A percentile compares a stretch with the other conserved stretches of the same genome.
These are phyloP conservation scores for Kewa caespitosa DNA, from an alignment of 179 eudicot genomes.

Conservation along the genomic window DNA sequence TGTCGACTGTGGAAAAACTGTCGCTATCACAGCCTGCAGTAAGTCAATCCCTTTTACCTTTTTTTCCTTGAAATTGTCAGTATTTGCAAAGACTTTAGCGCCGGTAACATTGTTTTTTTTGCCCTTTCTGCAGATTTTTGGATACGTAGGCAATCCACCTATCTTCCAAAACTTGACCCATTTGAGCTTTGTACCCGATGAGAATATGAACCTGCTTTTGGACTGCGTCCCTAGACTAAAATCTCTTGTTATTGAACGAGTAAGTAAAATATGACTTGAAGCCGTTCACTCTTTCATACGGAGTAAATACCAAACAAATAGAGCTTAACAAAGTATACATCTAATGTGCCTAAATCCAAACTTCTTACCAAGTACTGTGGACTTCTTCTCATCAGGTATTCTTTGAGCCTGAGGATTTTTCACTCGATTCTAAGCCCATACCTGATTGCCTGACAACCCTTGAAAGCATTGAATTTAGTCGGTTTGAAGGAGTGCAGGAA, in stretches of 20 bases:
- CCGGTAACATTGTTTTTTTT: no score
- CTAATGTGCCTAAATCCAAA: background rate
- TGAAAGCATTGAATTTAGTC: background rate
- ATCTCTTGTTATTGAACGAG: background rate
- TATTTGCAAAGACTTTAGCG: no score
- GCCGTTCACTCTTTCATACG: no score
- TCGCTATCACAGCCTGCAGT: background rate
- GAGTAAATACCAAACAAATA: no score
- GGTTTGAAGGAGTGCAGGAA: background rate
- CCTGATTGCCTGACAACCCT: background rate
- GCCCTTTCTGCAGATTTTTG: background rate
- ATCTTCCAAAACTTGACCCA: slow-evolving; percentile 9
- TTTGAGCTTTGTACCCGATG: background rate
- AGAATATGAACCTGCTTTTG: background rate
- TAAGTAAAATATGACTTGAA: slow-evolving; percentile 4
- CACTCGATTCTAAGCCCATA: background rate
- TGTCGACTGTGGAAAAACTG: background rate
- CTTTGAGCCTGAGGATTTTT: no score
- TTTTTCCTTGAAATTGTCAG: no score
- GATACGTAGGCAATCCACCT: background rate
- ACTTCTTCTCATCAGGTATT: slow-evolving; percentile 3
- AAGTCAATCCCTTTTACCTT: background rate
- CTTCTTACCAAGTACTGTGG: background rate
- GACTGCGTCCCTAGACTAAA: background rate
- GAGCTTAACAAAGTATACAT: no score